Base-by-base conservation (phyloP, 2,329 filamentous ascomycete genomes). In the Drechslerella dactyloides region DNA sequence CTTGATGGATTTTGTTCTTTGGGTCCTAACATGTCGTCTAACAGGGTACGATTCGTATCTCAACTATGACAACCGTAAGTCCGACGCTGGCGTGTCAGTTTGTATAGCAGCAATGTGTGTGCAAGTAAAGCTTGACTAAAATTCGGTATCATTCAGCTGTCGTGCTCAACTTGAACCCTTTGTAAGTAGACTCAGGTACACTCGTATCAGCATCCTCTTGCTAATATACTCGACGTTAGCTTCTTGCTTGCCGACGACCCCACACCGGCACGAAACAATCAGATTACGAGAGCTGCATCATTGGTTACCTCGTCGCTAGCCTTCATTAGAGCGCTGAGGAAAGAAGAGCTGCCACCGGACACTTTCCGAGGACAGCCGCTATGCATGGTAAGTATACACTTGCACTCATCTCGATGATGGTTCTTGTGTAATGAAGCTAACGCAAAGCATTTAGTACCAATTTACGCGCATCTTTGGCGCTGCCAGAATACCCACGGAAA, bases 11-110 rank as follows among this genome's bases (percentile, higher is more conserved):
- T n/a, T n/a, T n/a, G n/a, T 37, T 13, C 27, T 21, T 50, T 6
- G 55, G 48, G 11, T 19, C 15, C 21, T 33, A 63, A 40, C 54
- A 76, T 58, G 77, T 69, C 40, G 76, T 78, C 37, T 78, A 74
- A 35, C 73, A 96, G 93, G 93, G 94, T 97, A 97, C 79, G 94
- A 99, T 79, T 97, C 94, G 30, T 99, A 97, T 78, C 84, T 99
- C 74, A 97, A 97, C 81, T 99, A 89, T 78, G 94, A 97, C 79
- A 97, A 97, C 78, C 93, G 81, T 82, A 74, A 79, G 81, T 77
- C 56, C 10, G 15, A 19, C 44, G 3, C 2, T 33, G n/a, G n/a
- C n/a, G n/a, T n/a, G 19, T 23, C 10, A 13, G 17, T 42, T 21
- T 23, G 4, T 3, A 35, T 24, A 52, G 10, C 35, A 8, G 11